Conservation (phyloP, 495 filamentous ascomycete genomes). For the Penicillium arizonense region DNA sequence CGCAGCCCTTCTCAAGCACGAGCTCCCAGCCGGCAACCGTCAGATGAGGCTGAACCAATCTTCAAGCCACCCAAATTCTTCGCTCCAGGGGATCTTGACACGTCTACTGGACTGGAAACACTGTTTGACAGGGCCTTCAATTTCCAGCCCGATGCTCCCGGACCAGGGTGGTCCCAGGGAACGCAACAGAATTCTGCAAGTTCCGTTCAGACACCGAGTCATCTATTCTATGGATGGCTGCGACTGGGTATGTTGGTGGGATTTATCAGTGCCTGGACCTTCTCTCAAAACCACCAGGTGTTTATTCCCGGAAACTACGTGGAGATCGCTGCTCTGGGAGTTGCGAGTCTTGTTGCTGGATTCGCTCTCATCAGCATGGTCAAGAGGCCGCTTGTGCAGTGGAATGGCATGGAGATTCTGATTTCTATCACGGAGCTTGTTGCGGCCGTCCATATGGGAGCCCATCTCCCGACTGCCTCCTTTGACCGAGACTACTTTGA, state of each 20-base stretch:
- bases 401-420: conserved; percentile 46
- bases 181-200: conserved; percentile 2
- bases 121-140: conserved; percentile 46
- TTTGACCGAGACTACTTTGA: conserved; percentile 41
- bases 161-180: conserved; percentile 13
- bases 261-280: conserved; percentile 33
- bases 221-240: conserved; percentile 28
- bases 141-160: conserved; percentile 38
- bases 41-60: conserved; percentile 22
- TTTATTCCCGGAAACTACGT: conserved; percentile 40
- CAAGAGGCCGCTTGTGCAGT: conserved; percentile 36
- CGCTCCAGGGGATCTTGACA: conserved; percentile 37
- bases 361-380: conserved; percentile 39
- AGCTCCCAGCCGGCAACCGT: conserved; percentile 20
- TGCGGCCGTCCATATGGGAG: conserved; percentile 39
- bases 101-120: conserved; percentile 47
- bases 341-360: conserved; percentile 40
- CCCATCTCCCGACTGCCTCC: conserved; percentile 31
- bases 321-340: conserved; percentile 39
- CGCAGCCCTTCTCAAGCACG: conserved; percentile 21
- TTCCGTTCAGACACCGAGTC: conserved; percentile 11
- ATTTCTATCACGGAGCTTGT: conserved; percentile 42
- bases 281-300: conserved; percentile 32
- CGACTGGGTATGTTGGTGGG: conserved; percentile 31
- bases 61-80: conserved; percentile 55